Percentiles rank a stretch among this genome's conserved stretches.
These are phyloP conservation scores for Meira nashicola DNA, from an alignment of 1,284 basidiomycete species.

Conservation along the genomic window DNA sequence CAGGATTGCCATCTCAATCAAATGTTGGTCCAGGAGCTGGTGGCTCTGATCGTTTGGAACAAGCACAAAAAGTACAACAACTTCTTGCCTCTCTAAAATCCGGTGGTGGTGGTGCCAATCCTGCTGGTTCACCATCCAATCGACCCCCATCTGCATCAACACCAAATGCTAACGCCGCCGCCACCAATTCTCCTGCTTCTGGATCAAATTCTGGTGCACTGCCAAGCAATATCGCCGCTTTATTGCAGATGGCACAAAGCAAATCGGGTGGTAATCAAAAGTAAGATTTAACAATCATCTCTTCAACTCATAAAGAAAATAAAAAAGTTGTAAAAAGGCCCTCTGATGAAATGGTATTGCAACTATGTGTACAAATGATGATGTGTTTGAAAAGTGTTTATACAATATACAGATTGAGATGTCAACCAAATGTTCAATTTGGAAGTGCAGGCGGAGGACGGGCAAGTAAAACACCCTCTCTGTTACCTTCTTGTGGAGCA, in stretches of 20 bases:
- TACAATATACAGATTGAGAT: no score
- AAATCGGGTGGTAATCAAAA: conserved; percentile 1
- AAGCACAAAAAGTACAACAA: conserved; percentile 52
- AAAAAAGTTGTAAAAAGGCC: no score
- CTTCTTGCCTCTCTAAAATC: conserved; percentile 40
- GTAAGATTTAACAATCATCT: no score
- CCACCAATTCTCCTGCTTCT: conserved; percentile 8
- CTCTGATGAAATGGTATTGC: no score
- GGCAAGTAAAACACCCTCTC: no score
- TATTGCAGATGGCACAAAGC: conserved; percentile 23
- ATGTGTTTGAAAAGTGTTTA: no score
- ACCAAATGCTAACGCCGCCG: conserved; percentile 15
- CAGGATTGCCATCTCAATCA: conserved; percentile 1
- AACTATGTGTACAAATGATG: no score
- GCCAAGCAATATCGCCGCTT: conserved; percentile 32
- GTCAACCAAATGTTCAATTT: no score
- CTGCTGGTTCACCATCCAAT: conserved; percentile 4
- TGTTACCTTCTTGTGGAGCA: no score
- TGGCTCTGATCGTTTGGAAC: conserved; percentile 41
- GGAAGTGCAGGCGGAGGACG: no score
- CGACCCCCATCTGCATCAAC: conserved; percentile 16
- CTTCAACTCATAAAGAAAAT: no score
- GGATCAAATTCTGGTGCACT: conserved; percentile 14
- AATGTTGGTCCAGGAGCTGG: conserved; percentile 9
- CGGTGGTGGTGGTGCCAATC: conserved; percentile 12